These are phyloP conservation scores for Neurospora tetrasperma DNA, from an alignment of 495 filamentous ascomycete species.

Conservation along the genomic window DNA sequence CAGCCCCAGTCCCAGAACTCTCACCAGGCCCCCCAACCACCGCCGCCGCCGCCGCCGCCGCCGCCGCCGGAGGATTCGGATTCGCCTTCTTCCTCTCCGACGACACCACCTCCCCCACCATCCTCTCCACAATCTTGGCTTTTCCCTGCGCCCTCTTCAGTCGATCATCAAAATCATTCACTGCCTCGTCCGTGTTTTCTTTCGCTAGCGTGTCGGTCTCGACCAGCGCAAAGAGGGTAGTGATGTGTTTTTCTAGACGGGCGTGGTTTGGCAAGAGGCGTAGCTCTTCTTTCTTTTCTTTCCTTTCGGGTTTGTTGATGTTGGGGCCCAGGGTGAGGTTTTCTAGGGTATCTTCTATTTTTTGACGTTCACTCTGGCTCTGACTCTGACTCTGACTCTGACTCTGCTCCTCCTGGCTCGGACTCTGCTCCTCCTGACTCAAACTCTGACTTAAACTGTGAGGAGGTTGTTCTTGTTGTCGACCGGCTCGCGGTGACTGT, in stretches of 20 bases:
- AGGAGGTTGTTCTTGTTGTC: too few species aligned
- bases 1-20: not conserved
- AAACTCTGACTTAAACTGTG: too few species aligned
- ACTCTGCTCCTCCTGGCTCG: too few species aligned
- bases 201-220: constrained; percentile 70
- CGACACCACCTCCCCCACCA: constrained; percentile 45
- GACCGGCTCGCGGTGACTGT: too few species aligned
- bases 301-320: not conserved
- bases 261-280: constrained; percentile 42
- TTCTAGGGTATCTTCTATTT: too few species aligned
- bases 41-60: not conserved
- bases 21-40: not conserved
- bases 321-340: too few species aligned
- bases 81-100: not conserved
- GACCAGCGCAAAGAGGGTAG: constrained; percentile 59
- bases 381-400: not conserved
- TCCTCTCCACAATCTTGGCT: constrained; percentile 66
- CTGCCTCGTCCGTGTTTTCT: constrained; percentile 71
- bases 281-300: not conserved
- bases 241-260: constrained; percentile 64
- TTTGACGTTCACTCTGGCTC: not conserved
- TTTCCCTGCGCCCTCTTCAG: constrained; percentile 71
- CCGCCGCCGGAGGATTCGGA: too few species aligned
- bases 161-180: constrained; percentile 77
- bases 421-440: too few species aligned